Conservation (phyloP, 2,329 filamentous ascomycete genomes). For the Hortaea werneckii region DNA sequence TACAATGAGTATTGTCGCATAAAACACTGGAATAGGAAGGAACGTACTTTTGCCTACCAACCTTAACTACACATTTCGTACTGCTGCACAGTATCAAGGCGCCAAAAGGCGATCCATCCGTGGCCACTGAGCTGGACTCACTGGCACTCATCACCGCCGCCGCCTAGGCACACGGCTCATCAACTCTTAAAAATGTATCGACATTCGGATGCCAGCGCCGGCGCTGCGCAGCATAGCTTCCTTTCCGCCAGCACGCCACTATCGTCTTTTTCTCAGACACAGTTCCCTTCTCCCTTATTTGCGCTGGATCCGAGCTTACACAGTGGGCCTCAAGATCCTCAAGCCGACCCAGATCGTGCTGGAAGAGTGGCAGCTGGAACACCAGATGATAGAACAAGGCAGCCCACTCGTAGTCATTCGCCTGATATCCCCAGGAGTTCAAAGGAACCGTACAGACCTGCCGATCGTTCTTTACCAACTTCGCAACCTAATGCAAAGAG, state of each 20-base stretch:
- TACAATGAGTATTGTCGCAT: too few relatives aligned
- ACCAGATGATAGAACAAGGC: slow-evolving; percentile 14
- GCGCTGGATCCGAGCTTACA: slow-evolving; percentile 16
- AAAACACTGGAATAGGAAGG: too few relatives aligned
- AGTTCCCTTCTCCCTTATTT: slow-evolving; percentile 16
- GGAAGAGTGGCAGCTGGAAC: slow-evolving; percentile 7
- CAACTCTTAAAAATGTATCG: slow-evolving; percentile 11
- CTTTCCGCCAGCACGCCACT: slow-evolving; percentile 10
- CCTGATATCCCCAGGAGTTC: slow-evolving; percentile 10
- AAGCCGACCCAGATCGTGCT: slow-evolving; percentile 3
- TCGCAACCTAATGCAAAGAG: slow-evolving; percentile 57
- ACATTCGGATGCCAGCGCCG: slow-evolving; percentile 13
- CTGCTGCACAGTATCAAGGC: too few relatives aligned
- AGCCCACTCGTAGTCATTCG: slow-evolving; percentile 13
- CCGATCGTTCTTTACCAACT: slow-evolving; percentile 51
- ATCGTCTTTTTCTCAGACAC: slow-evolving; percentile 12
- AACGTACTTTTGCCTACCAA: too few relatives aligned
- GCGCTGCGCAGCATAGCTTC: slow-evolving; percentile 14
- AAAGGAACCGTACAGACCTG: slow-evolving; percentile 25
- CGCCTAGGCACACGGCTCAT: not conserved
- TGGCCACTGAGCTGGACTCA: slow-evolving; percentile 1
- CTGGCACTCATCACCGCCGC: not conserved
- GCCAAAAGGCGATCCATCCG: not conserved
- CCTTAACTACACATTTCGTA: too few relatives aligned
- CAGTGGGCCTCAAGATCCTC: slow-evolving; percentile 13